Evolutionary conservation across 2,329 filamentous ascomycete species (phyloP).

Genomic region (Scytalidium lignicola): DNA sequence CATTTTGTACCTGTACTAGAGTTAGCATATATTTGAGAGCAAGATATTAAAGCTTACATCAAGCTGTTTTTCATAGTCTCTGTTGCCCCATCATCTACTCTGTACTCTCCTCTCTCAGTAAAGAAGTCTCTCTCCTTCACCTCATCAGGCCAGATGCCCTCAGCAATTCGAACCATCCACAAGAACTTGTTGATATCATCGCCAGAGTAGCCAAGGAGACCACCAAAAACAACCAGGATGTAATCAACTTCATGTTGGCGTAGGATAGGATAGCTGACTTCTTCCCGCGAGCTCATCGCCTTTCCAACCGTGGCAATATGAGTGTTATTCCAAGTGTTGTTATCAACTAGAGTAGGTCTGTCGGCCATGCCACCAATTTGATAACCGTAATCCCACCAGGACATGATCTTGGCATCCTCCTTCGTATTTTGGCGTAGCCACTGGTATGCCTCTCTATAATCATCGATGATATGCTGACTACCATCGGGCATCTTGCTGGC

Average conservation of each 20-base stretch:
- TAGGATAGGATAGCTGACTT: conserved; percentile 98
- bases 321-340: conserved; percentile 99
- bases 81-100: conserved; percentile 86
- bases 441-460: conserved; percentile 98
- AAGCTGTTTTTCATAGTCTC: conserved; percentile 98
- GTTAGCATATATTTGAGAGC: conserved; percentile 14
- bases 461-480: conserved; percentile 96
- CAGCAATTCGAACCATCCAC: conserved; percentile 99
- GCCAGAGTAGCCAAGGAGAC: conserved; percentile 91
- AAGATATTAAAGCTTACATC: conserved; percentile 66
- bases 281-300: conserved; percentile 95
- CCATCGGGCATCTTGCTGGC: conserved; percentile 90
- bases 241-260: conserved; percentile 98
- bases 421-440: conserved; percentile 98
- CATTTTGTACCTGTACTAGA: conserved; percentile 87
- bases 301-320: conserved; percentile 99
- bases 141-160: conserved; percentile 99
- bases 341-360: conserved; percentile 92
- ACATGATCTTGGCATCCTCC: conserved; percentile 96
- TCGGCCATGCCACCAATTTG: conserved; percentile 99
- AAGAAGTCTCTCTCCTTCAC: conserved; percentile 97
- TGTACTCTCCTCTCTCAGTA: conserved; percentile 88
- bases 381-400: conserved; percentile 99
- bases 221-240: conserved; percentile 95
- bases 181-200: conserved; percentile 99